Evolutionary conservation across 805 yeast species (phyloP), one percentile per base, ranked within the genome.

Genomic region (Millerozyma miso): DNA sequence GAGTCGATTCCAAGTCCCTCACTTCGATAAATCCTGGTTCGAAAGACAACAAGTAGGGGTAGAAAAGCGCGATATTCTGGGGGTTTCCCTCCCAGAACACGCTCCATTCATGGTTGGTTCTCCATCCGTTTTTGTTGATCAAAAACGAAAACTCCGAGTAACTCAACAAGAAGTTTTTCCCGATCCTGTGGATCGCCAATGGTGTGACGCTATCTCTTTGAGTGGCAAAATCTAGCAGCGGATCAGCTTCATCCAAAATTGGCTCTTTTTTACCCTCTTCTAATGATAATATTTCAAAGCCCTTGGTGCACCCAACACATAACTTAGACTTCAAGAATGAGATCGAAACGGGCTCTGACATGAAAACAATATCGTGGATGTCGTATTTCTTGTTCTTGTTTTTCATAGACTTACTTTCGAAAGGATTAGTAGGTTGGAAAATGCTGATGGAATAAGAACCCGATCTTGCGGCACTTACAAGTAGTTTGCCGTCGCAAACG

Each of bases 31-130:
- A 89, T 45, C 80, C 84, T 15, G 83, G 78, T 59, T 91, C 98
- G 66, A 93, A 93, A 4, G 97, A 93, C 39, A 93, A 67, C 42
- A 93, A 71, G 58, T 89, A 91, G 3, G 99, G 99, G 66, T 90
- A 91, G 77, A 95, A 88, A 37, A 93, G 73, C 14, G 97, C 95
- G 62, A 93, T 88, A 47, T 83, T 81, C 56, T 85, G 93, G 4
- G 99, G 98, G 40, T 82, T 78, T 31, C 98, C 97, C 66, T 93
- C 98, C 99, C 99, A 93, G 58, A 85, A 82, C 40, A 93, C 84
- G 50, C 90, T 85, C 90, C 96, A 90, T 40, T 88, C 91, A 35
- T 93, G 88, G 49, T 90, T 80, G 15, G 95, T 84, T 53, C 97
- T 77, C 99, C 99, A 93, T 18, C 99, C 99, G 61, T 90, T 90